Conservation (phyloP, 305 asterid genomes). For the Fraxinus dipetala region DNA sequence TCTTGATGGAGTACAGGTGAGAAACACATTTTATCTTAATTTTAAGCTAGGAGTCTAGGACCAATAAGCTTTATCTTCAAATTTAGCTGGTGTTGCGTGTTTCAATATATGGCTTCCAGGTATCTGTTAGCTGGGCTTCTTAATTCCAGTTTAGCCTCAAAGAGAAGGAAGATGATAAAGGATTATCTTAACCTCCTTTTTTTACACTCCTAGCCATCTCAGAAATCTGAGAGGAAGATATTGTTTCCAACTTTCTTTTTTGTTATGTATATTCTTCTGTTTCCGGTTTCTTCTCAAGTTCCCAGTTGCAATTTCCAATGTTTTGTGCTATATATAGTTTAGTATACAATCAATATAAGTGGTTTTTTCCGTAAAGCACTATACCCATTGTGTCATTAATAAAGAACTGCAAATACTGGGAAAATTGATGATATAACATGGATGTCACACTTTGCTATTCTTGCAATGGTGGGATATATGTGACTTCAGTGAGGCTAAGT, state of each 20-base stretch:
- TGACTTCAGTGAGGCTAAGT: not conserved
- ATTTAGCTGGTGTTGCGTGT: not conserved
- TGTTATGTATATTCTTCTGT: not conserved
- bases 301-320: not conserved
- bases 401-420: not conserved
- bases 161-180: slow-evolving; percentile 3
- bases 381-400: not conserved
- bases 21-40: slow-evolving; percentile 13
- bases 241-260: not conserved
- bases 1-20: slow-evolving; percentile 90
- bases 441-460: not conserved
- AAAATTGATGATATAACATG: not conserved
- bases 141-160: not conserved
- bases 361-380: not conserved
- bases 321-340: not conserved
- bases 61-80: not conserved
- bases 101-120: not conserved
- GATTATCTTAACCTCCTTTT: not conserved
- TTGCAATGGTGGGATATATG: not conserved
- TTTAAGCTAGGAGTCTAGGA: not conserved
- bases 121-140: not conserved
- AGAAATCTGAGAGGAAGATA: not conserved
- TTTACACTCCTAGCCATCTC: not conserved
- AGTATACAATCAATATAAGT: not conserved
- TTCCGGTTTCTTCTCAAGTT: not conserved